Conservation (phyloP, 2,329 filamentous ascomycete species). For the Bipolaris oryzae region DNA sequence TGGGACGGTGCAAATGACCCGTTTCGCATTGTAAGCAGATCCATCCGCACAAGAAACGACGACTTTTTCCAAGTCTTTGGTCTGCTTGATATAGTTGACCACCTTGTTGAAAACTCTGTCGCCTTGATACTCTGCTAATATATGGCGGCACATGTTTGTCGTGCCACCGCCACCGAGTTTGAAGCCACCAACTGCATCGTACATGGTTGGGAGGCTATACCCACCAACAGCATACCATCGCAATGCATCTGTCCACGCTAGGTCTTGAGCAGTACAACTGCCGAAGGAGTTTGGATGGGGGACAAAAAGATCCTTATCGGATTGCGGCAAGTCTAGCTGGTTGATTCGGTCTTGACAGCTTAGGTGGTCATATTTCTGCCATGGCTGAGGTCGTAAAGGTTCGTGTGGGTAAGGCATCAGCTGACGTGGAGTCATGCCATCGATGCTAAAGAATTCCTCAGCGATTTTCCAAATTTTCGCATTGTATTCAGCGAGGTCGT, state of each 20-base stretch:
- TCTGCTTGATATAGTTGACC: background rate
- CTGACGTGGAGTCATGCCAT: background rate
- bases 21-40: background rate
- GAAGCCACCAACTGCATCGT: background rate
- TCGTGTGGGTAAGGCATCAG: background rate
- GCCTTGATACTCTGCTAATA: background rate
- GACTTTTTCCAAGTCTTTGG: background rate
- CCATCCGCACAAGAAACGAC: background rate
- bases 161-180: background rate
- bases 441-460: background rate
- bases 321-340: background rate
- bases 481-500: background rate
- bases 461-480: background rate
- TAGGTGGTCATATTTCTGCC: background rate
- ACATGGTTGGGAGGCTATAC: background rate
- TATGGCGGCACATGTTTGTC: background rate
- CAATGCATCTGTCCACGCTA: slow-evolving; percentile 1
- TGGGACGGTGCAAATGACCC: background rate
- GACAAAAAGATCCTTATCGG: background rate
- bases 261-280: background rate
- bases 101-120: background rate
- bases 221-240: slow-evolving; percentile 1
- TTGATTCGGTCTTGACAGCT: slow-evolving; percentile 1
- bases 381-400: background rate
- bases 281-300: background rate